Evolutionary conservation across 2,329 filamentous ascomycete species (phyloP).

Genomic region (Ophiosphaerella korrae): DNA sequence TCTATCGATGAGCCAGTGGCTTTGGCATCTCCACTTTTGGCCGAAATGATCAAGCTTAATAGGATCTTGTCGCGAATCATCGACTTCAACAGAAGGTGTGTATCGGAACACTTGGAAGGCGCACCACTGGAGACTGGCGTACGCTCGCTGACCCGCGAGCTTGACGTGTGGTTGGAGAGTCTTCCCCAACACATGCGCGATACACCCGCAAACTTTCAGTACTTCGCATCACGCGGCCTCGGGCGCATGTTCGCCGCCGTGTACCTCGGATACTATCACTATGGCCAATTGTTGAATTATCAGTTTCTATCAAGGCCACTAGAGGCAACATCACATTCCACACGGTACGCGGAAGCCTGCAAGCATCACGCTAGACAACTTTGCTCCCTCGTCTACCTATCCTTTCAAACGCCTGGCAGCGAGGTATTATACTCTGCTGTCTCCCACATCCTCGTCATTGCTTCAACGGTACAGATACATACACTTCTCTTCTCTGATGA

Average conservation of each 20-base stretch:
- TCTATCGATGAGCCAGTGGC: conserved; percentile 12
- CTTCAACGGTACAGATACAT: conserved; percentile 30
- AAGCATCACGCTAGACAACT: conserved; percentile 29
- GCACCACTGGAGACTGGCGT: conserved; percentile 18
- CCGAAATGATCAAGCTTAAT: conserved; percentile 34
- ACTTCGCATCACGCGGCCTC: conserved; percentile 25
- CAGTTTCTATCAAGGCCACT: conserved; percentile 24
- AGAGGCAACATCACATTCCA: conserved; percentile 16
- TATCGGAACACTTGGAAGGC: conserved; percentile 29
- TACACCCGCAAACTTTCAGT: conserved; percentile 27
- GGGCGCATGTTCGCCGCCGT: conserved; percentile 30
- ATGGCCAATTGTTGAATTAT: conserved; percentile 29
- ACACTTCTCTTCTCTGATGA: conserved; percentile 29
- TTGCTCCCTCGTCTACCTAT: conserved; percentile 29
- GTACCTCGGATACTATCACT: conserved; percentile 32
- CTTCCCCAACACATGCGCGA: conserved; percentile 31
- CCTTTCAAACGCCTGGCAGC: conserved; percentile 22
- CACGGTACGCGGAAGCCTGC: conserved; percentile 25
- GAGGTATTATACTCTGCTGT: conserved; percentile 30
- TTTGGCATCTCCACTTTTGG: conserved; percentile 23
- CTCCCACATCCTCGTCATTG: conserved; percentile 30
- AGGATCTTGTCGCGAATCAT: conserved; percentile 27
- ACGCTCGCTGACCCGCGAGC: conserved; percentile 21
- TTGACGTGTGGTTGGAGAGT: conserved; percentile 25
- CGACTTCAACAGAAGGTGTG: conserved; percentile 28